These are phyloP conservation scores for Ramularia collo-cygni DNA, from an alignment of 2,329 filamentous ascomycete genomes.

Conservation along the genomic window DNA sequence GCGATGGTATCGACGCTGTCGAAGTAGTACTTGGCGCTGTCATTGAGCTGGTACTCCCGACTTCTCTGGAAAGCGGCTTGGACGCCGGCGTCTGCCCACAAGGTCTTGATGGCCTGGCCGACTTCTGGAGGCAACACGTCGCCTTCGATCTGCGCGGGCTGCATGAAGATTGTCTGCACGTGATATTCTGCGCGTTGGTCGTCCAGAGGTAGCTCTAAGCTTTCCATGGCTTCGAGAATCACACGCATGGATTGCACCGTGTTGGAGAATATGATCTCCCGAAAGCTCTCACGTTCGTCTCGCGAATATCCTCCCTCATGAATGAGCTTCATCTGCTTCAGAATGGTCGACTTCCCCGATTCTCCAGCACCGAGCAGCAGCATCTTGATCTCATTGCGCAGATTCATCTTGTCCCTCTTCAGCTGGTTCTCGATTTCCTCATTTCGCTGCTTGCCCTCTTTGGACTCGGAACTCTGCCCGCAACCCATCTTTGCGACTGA, in stretches of 20 bases:
- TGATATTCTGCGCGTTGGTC: constrained; percentile 93
- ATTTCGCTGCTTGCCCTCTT: constrained; percentile 99
- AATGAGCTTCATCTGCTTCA: constrained; percentile 99
- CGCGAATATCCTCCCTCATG: constrained; percentile 98
- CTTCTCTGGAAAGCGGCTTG: constrained; percentile 94
- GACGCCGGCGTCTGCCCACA: constrained; percentile 90
- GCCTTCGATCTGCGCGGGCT: constrained; percentile 91
- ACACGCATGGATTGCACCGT: constrained; percentile 65
- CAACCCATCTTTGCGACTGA: constrained; percentile 80
- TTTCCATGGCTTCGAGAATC: constrained; percentile 63
- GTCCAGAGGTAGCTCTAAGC: constrained; percentile 71
- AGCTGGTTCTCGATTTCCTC: constrained; percentile 99
- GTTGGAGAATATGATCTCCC: constrained; percentile 67
- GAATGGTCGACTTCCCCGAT: constrained; percentile 88
- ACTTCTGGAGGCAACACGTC: constrained; percentile 92
- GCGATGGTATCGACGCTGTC: constrained; percentile 90
- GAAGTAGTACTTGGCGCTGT: constrained; percentile 97
- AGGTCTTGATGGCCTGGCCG: constrained; percentile 80
- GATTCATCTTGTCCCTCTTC: constrained; percentile 97
- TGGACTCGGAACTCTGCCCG: constrained; percentile 99
- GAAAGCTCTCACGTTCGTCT: constrained; percentile 67
- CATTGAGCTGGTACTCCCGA: constrained; percentile 91
- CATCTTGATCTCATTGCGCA: constrained; percentile 99
- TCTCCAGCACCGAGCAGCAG: constrained; percentile 96
- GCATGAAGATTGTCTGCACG: constrained; percentile 98